Evolutionary conservation across 2,329 filamentous ascomycete species (phyloP).

Genomic region (Cercospora sp.): DNA sequence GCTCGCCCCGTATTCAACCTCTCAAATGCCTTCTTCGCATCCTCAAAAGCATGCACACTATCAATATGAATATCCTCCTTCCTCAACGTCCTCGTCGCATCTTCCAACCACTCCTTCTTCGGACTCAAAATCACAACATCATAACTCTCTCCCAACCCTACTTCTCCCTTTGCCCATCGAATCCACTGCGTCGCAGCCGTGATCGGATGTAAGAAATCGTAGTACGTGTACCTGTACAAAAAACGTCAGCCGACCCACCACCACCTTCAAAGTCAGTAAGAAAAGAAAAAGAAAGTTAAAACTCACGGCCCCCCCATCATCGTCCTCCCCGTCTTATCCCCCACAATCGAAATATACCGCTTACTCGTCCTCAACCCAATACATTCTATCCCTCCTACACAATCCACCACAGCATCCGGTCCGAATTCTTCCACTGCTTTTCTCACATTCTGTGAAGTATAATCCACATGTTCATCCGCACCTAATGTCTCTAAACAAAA

Average conservation of each 20-base stretch:
- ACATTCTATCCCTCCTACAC: constrained; percentile 51
- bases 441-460: constrained; percentile 53
- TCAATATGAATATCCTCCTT: constrained; percentile 57
- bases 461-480: constrained; percentile 65
- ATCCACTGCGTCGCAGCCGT: constrained; percentile 34
- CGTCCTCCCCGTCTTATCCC: constrained; percentile 39
- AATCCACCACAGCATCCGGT: constrained; percentile 61
- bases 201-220: constrained; percentile 30
- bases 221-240: constrained; percentile 31
- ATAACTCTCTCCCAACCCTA: constrained; percentile 39
- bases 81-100: constrained; percentile 56
- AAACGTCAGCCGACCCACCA: background rate
- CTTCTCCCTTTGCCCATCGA: constrained; percentile 44
- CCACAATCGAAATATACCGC: constrained; percentile 52
- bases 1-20: constrained; percentile 39
- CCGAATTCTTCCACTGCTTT: constrained; percentile 51
- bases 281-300: too few relatives aligned
- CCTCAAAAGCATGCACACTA: constrained; percentile 57
- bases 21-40: constrained; percentile 47
- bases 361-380: constrained; percentile 43
- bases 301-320: constrained; percentile 36
- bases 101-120: constrained; percentile 53
- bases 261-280: background rate
- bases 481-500: constrained; percentile 57
- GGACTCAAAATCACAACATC: constrained; percentile 45